phyloP scores from a whole-genome alignment of 768 basidiomycete genomes.

The Rhodotorula paludigena region DNA sequence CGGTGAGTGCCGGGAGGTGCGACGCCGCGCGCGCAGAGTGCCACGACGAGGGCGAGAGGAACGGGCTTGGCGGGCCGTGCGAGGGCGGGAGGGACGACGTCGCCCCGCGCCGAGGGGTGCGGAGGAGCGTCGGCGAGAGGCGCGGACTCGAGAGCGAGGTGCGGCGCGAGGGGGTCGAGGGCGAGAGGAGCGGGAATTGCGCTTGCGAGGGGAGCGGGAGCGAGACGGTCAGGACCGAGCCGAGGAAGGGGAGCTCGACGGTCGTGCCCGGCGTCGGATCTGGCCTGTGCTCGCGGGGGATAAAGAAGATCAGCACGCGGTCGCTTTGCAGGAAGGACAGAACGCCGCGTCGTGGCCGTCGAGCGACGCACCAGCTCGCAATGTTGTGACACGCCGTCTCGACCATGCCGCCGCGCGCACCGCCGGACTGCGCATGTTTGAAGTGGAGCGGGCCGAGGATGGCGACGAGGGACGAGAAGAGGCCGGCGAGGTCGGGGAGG shows the following conservation, averaged over 20 bases:
- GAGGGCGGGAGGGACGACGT: too few species aligned
- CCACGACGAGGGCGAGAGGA: background rate
- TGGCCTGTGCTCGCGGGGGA: slow-evolving; percentile 70
- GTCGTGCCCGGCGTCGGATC: slow-evolving; percentile 63
- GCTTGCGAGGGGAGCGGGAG: slow-evolving; percentile 24
- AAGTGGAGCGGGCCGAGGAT: slow-evolving; percentile 65
- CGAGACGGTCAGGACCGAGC: slow-evolving; percentile 48
- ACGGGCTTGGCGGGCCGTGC: background rate
- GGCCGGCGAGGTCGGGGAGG: slow-evolving; percentile 58
- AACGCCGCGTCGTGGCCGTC: too few species aligned
- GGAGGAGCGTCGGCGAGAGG: background rate
- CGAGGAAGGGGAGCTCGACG: slow-evolving; percentile 77
- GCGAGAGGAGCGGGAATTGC: slow-evolving; percentile 4
- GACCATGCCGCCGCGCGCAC: slow-evolving; percentile 33
- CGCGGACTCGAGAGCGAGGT: background rate
- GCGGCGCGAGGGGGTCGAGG: background rate
- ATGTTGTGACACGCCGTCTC: slow-evolving; percentile 40
- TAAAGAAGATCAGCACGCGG: background rate
- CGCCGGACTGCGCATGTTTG: slow-evolving; percentile 11
- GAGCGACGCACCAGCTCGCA: slow-evolving; percentile 24
- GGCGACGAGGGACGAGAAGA: slow-evolving; percentile 65
- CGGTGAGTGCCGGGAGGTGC: background rate
- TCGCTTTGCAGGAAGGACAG: background rate
- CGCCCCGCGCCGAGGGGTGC: too few species aligned
- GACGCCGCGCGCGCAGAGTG: background rate